A percentile compares a stretch with the other conserved stretches of the same genome.
Evolutionary conservation across 2,329 filamentous ascomycete genomes (phyloP).

Genomic region (Scopulariopsis brevicaulis): DNA sequence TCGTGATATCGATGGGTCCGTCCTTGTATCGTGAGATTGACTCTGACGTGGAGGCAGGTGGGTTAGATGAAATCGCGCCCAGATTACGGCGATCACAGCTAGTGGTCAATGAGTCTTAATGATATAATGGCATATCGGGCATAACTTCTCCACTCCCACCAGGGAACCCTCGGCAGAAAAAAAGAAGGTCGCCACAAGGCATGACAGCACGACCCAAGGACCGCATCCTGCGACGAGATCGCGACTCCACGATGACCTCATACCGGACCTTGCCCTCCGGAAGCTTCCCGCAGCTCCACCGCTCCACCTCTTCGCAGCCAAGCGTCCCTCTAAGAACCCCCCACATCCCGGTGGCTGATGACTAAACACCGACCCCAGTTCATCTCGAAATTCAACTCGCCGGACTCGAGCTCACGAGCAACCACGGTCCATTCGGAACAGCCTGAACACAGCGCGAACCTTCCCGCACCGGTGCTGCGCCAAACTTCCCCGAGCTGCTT

Average conservation of each 20-base stretch:
- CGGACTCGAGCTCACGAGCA: background rate
- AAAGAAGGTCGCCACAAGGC: too few species aligned
- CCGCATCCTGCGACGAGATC: too few species aligned
- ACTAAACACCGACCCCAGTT: background rate
- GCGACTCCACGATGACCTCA: too few species aligned
- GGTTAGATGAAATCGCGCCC: background rate
- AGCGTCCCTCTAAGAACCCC: background rate
- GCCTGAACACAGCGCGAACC: background rate
- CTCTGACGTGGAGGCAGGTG: background rate
- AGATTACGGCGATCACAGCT: background rate
- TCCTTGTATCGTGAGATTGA: background rate
- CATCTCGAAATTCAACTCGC: background rate
- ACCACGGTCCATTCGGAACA: too few species aligned
- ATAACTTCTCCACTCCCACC: too few species aligned
- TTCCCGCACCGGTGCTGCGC: background rate
- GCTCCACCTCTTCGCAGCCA: background rate
- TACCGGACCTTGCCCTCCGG: too few species aligned
- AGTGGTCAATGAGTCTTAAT: background rate
- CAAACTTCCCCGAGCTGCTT: background rate
- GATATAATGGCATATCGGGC: background rate
- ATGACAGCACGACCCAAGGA: too few species aligned
- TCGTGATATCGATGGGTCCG: background rate
- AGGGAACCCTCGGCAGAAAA: too few species aligned
- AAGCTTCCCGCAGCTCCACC: background rate
- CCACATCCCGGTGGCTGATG: background rate